Percentiles rank a stretch among this genome's conserved stretches.
phyloP scores from a whole-genome alignment of 805 yeast genomes.

The Candida succiphila region DNA sequence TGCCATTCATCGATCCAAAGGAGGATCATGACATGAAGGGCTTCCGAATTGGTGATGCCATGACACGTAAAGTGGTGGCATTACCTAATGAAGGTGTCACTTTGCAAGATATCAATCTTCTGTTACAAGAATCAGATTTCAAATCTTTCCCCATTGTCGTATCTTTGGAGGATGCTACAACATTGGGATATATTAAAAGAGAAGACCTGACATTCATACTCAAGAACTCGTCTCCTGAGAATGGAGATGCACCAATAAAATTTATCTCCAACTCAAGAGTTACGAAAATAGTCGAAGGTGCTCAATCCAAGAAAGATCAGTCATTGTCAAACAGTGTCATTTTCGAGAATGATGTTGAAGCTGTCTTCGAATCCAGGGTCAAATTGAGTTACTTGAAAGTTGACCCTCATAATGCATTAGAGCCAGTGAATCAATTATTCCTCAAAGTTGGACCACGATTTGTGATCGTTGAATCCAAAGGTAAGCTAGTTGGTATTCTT shows the following conservation, averaged over 20 bases:
- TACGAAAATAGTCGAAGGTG: background rate
- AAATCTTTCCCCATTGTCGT: constrained; percentile 48
- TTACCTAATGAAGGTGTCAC: constrained; percentile 29
- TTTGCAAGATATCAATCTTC: constrained; percentile 21
- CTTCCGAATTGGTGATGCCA: constrained; percentile 42
- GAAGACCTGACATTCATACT: constrained; percentile 25
- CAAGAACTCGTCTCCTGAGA: background rate
- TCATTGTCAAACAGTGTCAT: background rate
- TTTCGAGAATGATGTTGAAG: background rate
- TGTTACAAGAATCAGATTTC: constrained; percentile 24
- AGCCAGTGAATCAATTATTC: constrained; percentile 57
- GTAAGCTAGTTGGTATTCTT: constrained; percentile 59
- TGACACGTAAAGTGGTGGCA: constrained; percentile 37
- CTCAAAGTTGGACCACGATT: constrained; percentile 72
- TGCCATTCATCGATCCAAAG: constrained; percentile 69
- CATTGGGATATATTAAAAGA: constrained; percentile 37
- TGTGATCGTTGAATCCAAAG: constrained; percentile 55
- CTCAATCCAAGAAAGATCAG: background rate
- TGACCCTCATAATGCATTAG: constrained; percentile 42
- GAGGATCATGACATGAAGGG: constrained; percentile 54
- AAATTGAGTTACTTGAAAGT: constrained; percentile 57
- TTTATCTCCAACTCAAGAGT: background rate
- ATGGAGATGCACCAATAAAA: background rate
- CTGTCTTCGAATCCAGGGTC: constrained; percentile 24
- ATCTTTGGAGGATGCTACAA: constrained; percentile 24